These are phyloP conservation scores for Daedaleopsis nitida DNA, from an alignment of 768 basidiomycete genomes.

Conservation along the genomic window DNA sequence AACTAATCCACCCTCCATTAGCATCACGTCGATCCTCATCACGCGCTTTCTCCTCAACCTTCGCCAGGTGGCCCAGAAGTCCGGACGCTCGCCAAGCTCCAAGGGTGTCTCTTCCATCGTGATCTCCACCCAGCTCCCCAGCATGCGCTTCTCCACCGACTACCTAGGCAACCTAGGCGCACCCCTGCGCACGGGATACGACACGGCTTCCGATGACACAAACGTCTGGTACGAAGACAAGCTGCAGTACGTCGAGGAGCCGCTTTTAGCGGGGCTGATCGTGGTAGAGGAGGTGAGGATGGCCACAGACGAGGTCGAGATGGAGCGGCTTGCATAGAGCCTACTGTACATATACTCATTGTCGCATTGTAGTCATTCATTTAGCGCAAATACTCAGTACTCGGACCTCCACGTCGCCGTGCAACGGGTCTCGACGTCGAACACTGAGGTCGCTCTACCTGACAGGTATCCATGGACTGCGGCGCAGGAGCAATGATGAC, in stretches of 20 bases:
- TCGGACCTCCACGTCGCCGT: too few relatives aligned
- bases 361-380: too few relatives aligned
- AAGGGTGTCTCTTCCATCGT: background rate
- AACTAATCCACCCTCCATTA: background rate
- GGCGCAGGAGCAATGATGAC: too few relatives aligned
- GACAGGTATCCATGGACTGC: too few relatives aligned
- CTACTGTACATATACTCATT: background rate
- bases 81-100: background rate
- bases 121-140: constrained; percentile 7
- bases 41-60: constrained; percentile 24
- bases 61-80: constrained; percentile 2
- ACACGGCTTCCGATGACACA: background rate
- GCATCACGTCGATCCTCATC: constrained; percentile 21
- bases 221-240: background rate
- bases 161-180: constrained; percentile 7
- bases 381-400: too few relatives aligned
- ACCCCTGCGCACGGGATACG: background rate
- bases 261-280: background rate
- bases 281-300: background rate
- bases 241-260: background rate
- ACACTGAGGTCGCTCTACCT: too few relatives aligned
- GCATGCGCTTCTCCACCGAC: background rate
- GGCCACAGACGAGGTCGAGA: background rate
- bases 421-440: too few relatives aligned
- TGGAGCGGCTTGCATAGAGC: background rate